phyloP scores from a whole-genome alignment of 1,284 basidiomycete species.

The Cryptococcus jaspeensis region DNA sequence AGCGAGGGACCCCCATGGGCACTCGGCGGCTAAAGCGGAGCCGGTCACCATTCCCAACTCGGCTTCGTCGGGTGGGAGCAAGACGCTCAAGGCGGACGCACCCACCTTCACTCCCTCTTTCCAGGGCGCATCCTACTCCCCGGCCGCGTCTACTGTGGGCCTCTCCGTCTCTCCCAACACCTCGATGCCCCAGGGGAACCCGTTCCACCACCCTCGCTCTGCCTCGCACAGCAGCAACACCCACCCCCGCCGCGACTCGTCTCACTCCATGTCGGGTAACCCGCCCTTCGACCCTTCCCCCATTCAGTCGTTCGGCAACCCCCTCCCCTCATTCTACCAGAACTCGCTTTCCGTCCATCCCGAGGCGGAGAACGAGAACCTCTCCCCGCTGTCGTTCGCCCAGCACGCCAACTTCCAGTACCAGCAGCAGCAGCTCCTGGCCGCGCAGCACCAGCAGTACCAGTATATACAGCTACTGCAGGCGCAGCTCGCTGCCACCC shows the following conservation, averaged over 20 bases:
- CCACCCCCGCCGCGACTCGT: conserved; percentile 20
- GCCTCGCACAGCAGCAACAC: conserved; percentile 17
- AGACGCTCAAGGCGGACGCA: conserved; percentile 50
- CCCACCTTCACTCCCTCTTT: conserved; percentile 49
- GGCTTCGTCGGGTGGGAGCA: conserved; percentile 14
- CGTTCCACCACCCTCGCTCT: conserved; percentile 18
- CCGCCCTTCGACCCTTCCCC: conserved; percentile 8
- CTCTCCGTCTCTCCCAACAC: conserved; percentile 24
- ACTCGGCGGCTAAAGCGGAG: conserved; percentile 9
- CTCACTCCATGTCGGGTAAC: conserved; percentile 9
- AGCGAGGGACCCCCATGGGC: conserved; percentile 2
- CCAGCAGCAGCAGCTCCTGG: conserved; percentile 45
- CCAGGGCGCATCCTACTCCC: conserved; percentile 28
- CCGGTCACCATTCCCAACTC: conserved; percentile 22
- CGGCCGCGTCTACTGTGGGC: conserved; percentile 19
- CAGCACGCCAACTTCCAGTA: conserved; percentile 30
- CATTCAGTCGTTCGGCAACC: conserved; percentile 14
- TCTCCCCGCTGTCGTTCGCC: conserved; percentile 24
- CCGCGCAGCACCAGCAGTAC: conserved; percentile 40
- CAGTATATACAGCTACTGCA: conserved; percentile 46
- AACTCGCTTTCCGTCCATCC: conserved; percentile 19
- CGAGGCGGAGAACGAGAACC: conserved; percentile 28
- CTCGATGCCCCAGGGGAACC: conserved; percentile 7
- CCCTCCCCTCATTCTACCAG: conserved; percentile 25
- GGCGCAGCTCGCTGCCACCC: conserved; percentile 38